Evolutionary conservation across 305 asterid genomes (phyloP).

Genomic region (Andrographis paniculata): DNA sequence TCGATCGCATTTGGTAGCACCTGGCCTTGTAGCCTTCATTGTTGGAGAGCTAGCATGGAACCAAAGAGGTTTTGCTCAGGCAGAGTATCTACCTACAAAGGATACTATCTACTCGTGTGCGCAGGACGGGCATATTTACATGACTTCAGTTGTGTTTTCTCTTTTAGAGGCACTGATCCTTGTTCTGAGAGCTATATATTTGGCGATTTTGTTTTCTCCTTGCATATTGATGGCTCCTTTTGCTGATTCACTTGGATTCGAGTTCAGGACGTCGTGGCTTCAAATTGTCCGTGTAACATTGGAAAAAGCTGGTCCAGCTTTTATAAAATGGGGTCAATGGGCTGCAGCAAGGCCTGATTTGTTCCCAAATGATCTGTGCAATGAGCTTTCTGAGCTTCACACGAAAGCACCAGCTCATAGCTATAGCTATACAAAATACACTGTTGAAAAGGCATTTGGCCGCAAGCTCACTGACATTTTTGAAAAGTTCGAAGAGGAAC

Average conservation of each 20-base stretch:
- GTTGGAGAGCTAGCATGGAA: conserved; percentile 55
- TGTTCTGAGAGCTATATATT: conserved; percentile 55
- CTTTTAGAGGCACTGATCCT: conserved; percentile 60
- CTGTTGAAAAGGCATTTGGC: conserved; percentile 72
- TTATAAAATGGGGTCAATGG: conserved; percentile 97
- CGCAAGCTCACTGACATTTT: conserved; percentile 61
- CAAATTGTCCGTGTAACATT: conserved; percentile 49
- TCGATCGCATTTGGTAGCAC: conserved; percentile 71
- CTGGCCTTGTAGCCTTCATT: conserved; percentile 66
- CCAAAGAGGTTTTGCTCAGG: conserved; percentile 34
- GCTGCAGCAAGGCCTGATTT: conserved; percentile 92
- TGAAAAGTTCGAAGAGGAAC: conserved; percentile 67
- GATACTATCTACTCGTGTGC: conserved; percentile 50
- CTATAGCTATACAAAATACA: conserved; percentile 58
- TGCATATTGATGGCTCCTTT: conserved; percentile 79
- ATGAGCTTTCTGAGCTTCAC: conserved; percentile 74
- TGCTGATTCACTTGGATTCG: conserved; percentile 55
- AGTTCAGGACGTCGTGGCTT: conserved; percentile 67
- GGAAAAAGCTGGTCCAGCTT: conserved; percentile 91
- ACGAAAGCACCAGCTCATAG: conserved; percentile 72
- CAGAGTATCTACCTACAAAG: conserved; percentile 48
- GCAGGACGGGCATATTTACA: conserved; percentile 46
- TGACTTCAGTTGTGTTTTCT: conserved; percentile 45
- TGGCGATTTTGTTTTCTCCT: conserved; percentile 58
- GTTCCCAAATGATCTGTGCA: conserved; percentile 64